These are phyloP conservation scores for Fusarium domesticum DNA, from an alignment of 2,329 filamentous ascomycete genomes.

Conservation along the genomic window DNA sequence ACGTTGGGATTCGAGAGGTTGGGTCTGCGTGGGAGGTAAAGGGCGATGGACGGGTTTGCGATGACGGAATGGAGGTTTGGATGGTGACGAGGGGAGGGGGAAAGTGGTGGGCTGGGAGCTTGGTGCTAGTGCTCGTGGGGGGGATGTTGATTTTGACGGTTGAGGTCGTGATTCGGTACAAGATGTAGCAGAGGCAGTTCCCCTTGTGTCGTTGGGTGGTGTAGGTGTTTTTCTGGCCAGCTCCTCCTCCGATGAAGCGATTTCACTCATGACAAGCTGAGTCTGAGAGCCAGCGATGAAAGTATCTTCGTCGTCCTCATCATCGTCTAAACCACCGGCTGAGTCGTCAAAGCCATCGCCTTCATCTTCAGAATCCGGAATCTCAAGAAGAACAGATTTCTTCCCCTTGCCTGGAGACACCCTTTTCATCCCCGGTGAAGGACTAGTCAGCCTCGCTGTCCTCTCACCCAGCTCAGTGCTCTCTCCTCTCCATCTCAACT, in stretches of 20 bases:
- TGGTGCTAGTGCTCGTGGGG: constrained; percentile 5
- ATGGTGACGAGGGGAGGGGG: constrained; percentile 13
- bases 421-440: constrained; percentile 22
- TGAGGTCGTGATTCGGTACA: constrained; percentile 14
- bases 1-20: constrained; percentile 45
- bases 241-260: constrained; percentile 30
- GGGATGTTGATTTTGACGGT: constrained; percentile 10
- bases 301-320: constrained; percentile 18
- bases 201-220: constrained; percentile 1
- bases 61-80: constrained; percentile 12
- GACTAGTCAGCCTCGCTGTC: constrained; percentile 8
- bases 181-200: constrained; percentile 3
- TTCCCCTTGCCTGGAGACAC: constrained; percentile 18
- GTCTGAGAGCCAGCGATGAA: constrained; percentile 34
- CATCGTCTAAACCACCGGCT: constrained; percentile 22
- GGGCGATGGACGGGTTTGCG: constrained; percentile 31
- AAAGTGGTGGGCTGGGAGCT: constrained; percentile 19
- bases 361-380: constrained; percentile 51
- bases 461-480: constrained; percentile 23
- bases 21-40: constrained; percentile 27
- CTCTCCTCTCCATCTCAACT: constrained; percentile 14
- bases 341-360: constrained; percentile 15
- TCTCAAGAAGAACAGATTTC: constrained; percentile 34
- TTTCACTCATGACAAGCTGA: constrained; percentile 34
- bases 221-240: constrained; percentile 8